A percentile compares a stretch with the other conserved stretches of the same genome.
These are phyloP conservation scores for Macadamia integrifolia DNA, from an alignment of 164 flowering plant genomes.

Conservation along the genomic window DNA sequence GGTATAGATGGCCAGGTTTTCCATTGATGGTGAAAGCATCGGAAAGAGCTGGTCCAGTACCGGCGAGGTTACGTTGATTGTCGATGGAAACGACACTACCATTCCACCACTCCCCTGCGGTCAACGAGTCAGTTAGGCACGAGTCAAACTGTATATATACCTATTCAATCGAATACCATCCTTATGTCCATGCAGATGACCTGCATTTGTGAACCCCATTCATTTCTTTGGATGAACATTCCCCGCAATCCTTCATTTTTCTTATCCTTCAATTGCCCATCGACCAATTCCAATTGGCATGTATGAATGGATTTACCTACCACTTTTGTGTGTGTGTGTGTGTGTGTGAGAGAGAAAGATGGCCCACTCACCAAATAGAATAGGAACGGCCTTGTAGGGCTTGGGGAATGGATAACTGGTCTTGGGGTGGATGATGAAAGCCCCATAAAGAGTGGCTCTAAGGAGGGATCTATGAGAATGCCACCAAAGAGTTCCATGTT, in stretches of 20 bases:
- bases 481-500: not conserved
- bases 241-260: too few species aligned
- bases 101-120: conserved; percentile 82
- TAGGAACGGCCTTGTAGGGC: not conserved
- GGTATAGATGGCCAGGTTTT: conserved; percentile 52
- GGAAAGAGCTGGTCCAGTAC: conserved; percentile 42
- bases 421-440: not conserved
- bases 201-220: too few species aligned
- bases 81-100: conserved; percentile 50
- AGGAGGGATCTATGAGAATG: not conserved
- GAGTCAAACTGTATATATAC: too few species aligned
- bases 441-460: not conserved
- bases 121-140: not conserved
- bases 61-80: conserved; percentile 28
- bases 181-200: too few species aligned
- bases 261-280: too few species aligned
- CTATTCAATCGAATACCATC: not conserved
- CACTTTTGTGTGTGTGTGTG: too few species aligned
- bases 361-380: too few species aligned
- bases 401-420: not conserved
- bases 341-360: too few species aligned
- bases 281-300: too few species aligned
- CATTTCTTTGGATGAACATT: too few species aligned
- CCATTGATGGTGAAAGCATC: conserved; percentile 80
- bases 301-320: too few species aligned